Evolutionary conservation across 768 basidiomycete genomes (phyloP).

Genomic region (Chalciporus piperatus): DNA sequence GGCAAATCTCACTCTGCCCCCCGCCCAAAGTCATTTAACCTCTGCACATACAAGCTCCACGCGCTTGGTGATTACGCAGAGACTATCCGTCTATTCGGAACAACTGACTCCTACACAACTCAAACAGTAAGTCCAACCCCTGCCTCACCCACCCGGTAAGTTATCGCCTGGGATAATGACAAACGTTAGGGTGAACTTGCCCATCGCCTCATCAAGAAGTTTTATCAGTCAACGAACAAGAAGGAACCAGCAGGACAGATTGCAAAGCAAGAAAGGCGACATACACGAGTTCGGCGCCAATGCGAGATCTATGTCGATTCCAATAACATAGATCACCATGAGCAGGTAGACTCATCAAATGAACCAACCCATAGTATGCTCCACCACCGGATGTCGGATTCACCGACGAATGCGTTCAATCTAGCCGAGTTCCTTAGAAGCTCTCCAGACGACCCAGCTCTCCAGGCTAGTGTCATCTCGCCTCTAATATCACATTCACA

Average conservation of each 20-base stretch:
- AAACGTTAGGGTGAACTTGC: slow-evolving; percentile 31
- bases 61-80: slow-evolving; percentile 32
- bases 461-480: neutral
- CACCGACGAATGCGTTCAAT: neutral
- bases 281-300: slow-evolving; percentile 1
- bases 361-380: too few species aligned
- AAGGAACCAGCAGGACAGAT: slow-evolving; percentile 4
- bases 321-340: too few species aligned
- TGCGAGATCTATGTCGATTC: too few species aligned
- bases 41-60: slow-evolving; percentile 36
- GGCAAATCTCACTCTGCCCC: neutral
- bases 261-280: slow-evolving; percentile 10
- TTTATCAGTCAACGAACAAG: slow-evolving; percentile 28
- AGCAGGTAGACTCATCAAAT: neutral
- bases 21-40: slow-evolving; percentile 24
- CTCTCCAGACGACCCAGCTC: slow-evolving; percentile 2
- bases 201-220: slow-evolving; percentile 30
- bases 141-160: neutral
- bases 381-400: neutral
- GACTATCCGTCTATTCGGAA: slow-evolving; percentile 30
- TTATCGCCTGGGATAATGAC: neutral
- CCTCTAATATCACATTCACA: neutral
- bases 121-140: slow-evolving; percentile 32
- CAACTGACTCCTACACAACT: slow-evolving; percentile 36
- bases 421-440: neutral